A percentile compares a stretch with the other conserved stretches of the same genome.
Evolutionary conservation across 2,329 filamentous ascomycete genomes (phyloP).

Genomic region (Ophiognomonia clavigignenti-juglandacearum): DNA sequence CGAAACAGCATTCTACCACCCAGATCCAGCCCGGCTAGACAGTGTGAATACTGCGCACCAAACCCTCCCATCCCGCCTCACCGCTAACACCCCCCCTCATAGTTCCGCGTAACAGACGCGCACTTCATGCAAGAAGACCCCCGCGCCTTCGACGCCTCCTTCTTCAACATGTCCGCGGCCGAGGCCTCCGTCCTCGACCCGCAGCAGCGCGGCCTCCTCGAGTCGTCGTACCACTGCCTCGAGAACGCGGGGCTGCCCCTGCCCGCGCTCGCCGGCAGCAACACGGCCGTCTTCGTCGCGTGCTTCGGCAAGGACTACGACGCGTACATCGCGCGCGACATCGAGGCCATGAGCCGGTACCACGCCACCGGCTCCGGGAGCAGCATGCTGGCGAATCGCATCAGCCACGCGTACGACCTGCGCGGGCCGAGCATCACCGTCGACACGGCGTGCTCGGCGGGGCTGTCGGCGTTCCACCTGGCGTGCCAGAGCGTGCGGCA

Average conservation of each 20-base stretch:
- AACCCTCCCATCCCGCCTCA: neutral
- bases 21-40: neutral
- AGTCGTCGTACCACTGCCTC: slow-evolving; percentile 36
- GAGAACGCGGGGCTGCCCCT: slow-evolving; percentile 29
- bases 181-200: slow-evolving; percentile 38
- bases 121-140: slow-evolving; percentile 24
- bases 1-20: neutral
- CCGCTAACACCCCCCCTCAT: no score
- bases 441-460: neutral
- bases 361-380: neutral
- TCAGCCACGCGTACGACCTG: neutral
- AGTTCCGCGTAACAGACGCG: neutral
- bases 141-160: slow-evolving; percentile 29
- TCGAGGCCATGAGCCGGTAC: neutral
- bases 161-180: slow-evolving; percentile 34
- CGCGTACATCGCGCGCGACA: neutral
- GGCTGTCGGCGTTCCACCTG: neutral
- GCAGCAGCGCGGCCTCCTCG: slow-evolving; percentile 35
- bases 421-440: neutral
- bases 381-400: neutral
- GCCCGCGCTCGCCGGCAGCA: slow-evolving; percentile 18
- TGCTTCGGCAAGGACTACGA: slow-evolving; percentile 20
- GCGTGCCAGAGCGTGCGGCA: neutral
- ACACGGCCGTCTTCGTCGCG: slow-evolving; percentile 27
- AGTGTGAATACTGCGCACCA: neutral